Percentiles rank a stretch among this genome's conserved stretches.
phyloP scores from a whole-genome alignment of 2,329 filamentous ascomycete species.

The Lecanosticta acicola region DNA sequence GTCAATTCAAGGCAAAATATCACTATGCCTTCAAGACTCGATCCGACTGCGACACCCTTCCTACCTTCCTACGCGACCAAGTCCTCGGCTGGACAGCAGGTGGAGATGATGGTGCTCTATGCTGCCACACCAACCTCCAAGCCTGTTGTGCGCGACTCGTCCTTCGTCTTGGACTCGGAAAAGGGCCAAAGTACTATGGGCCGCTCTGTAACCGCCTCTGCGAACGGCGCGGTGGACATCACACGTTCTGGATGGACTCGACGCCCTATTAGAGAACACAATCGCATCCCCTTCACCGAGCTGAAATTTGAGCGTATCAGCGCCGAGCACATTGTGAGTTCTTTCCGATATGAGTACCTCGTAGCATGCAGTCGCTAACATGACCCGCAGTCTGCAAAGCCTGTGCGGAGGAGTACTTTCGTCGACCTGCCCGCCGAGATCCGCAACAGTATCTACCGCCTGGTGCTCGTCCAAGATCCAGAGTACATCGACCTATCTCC shows the following conservation, averaged over 20 bases:
- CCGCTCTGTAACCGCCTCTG: too few relatives aligned
- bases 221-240: too few relatives aligned
- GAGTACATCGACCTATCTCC: neutral
- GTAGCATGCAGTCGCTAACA: neutral
- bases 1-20: too few relatives aligned
- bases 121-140: too few relatives aligned
- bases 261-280: neutral
- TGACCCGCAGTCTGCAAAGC: neutral
- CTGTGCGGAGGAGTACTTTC: neutral
- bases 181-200: too few relatives aligned
- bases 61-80: too few relatives aligned
- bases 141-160: too few relatives aligned
- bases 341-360: neutral
- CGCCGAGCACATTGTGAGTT: neutral
- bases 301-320: neutral
- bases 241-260: neutral
- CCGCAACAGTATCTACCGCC: neutral
- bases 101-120: too few relatives aligned
- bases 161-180: too few relatives aligned
- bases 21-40: too few relatives aligned
- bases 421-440: neutral
- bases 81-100: too few relatives aligned
- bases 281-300: neutral
- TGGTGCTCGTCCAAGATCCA: neutral
- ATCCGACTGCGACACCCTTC: too few relatives aligned